Evolutionary conservation across 768 basidiomycete species (phyloP), one percentile per base, ranked within the genome.

Genomic region (Neoboletus brunneissimus): DNA sequence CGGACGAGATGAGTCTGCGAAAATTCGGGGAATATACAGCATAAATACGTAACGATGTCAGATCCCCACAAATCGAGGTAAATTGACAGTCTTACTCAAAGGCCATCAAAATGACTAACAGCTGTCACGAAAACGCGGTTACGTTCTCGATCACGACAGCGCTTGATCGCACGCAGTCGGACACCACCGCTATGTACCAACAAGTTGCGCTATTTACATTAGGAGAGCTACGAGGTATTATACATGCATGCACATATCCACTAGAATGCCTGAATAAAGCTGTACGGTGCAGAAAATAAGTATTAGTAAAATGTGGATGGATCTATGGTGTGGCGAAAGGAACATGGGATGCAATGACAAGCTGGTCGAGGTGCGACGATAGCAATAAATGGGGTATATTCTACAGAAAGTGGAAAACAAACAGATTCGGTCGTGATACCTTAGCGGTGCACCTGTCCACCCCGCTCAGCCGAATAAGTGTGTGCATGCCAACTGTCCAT

Each of bases 401-500:
- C 70, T 72, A 68, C 67, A 72, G 42, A 51, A 32, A 35, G 18
- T 22, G 18, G 27, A 41, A 27, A 22, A 25, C 20, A 46, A 38
- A 37, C 16, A 1, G 27, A 37, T 20, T 22, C 22, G 50, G 54
- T 37, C 47, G 11, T 10, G 8, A 25, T 5, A 35, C 35, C 72
- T 75, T 78, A 86, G 63, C 83, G 81, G 67, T 85, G 84, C 37
- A 86, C 72, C 58, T 81, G 82, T 9, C 78, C 68, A 25, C 86
- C 68, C 34, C 86, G 82, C 68, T 87, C 85, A 37, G 86, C 82
- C 46, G 85, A 85, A 55, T 87, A 87, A 0, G 55, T 57, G 49
- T 69, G 66, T 6, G 76, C 66, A 60, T 86, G 82, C 86, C 86
- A 88, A 41, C 65, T 77, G 69, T 85, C 82, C 69, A 86, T 77